Evolutionary conservation across 2,329 filamentous ascomycete genomes (phyloP).

Genomic region (Harringtonia lauricola): DNA sequence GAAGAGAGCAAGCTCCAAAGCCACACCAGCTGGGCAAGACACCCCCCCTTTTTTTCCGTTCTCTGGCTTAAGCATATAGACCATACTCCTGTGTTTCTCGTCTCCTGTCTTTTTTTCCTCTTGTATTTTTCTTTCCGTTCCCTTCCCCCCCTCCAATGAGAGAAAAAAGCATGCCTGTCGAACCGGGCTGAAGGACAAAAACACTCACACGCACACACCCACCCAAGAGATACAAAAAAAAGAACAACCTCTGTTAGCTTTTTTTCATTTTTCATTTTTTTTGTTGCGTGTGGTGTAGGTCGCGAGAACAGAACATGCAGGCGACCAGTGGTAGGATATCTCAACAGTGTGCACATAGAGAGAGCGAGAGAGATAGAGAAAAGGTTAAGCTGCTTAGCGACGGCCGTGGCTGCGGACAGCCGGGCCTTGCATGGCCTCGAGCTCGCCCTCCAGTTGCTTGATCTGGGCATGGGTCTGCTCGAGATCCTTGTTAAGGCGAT

Average conservation of each 20-base stretch:
- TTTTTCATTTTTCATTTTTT: neutral
- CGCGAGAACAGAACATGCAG: too few relatives aligned
- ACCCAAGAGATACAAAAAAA: neutral
- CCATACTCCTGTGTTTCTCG: neutral
- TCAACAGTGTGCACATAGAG: too few relatives aligned
- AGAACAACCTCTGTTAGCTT: neutral
- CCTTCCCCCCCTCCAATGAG: neutral
- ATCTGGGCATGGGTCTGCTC: slow-evolving; percentile 94
- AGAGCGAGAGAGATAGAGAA: too few relatives aligned
- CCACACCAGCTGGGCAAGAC: neutral
- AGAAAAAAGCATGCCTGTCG: neutral
- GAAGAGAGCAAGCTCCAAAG: slow-evolving; percentile 2
- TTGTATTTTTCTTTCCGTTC: neutral
- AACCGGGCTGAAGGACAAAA: neutral
- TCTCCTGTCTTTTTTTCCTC: neutral
- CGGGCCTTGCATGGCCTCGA: slow-evolving; percentile 86
- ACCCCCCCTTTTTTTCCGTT: neutral
- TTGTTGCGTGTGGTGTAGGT: too few relatives aligned
- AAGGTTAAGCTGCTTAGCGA: too few relatives aligned
- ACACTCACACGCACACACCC: too few relatives aligned
- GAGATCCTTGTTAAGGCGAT: slow-evolving; percentile 98
- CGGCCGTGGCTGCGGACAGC: slow-evolving; percentile 86
- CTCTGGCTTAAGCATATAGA: neutral
- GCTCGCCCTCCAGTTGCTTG: slow-evolving; percentile 83
- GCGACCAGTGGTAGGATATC: too few relatives aligned